Conservation (phyloP, 164 flowering plant species). For the Pachysandra terminalis region DNA sequence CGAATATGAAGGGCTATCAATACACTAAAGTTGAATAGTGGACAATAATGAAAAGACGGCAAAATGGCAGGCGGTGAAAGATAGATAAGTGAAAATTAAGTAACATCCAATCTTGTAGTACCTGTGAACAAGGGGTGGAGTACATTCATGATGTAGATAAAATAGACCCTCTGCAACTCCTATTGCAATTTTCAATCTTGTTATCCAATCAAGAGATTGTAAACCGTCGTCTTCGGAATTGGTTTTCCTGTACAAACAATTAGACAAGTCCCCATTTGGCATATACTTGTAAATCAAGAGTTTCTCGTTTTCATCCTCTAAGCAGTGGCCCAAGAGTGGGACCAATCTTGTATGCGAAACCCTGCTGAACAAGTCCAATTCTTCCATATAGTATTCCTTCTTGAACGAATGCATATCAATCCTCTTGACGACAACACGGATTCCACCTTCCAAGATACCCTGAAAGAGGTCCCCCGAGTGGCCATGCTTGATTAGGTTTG, state of each 20-base stretch:
- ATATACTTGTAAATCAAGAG: slow-evolving; percentile 76
- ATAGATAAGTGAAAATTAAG: neutral
- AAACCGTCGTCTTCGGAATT: slow-evolving; percentile 53
- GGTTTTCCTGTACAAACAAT: slow-evolving; percentile 57
- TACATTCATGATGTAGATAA: slow-evolving; percentile 87
- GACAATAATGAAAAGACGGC: neutral
- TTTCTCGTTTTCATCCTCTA: slow-evolving; percentile 80
- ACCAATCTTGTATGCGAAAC: slow-evolving; percentile 76
- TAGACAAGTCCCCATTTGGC: slow-evolving; percentile 85
- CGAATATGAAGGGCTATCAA: neutral
- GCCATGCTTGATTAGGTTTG: slow-evolving; percentile 81
- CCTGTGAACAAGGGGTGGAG: slow-evolving; percentile 91
- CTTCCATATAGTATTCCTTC: slow-evolving; percentile 54
- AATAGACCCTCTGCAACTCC: slow-evolving; percentile 91
- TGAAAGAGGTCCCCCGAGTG: slow-evolving; percentile 82
- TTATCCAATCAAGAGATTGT: slow-evolving; percentile 96
- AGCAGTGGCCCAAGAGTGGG: slow-evolving; percentile 81
- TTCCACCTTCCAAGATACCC: slow-evolving; percentile 68
- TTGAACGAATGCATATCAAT: slow-evolving; percentile 46
- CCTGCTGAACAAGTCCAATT: slow-evolving; percentile 71
- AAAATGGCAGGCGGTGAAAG: neutral
- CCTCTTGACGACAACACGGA: slow-evolving; percentile 60
- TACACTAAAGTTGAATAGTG: neutral
- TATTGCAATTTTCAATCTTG: slow-evolving; percentile 84
- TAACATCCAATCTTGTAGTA: slow-evolving; percentile 22